These are phyloP conservation scores for Penicillium macrosclerotiorum DNA, from an alignment of 495 filamentous ascomycete genomes.

Conservation along the genomic window DNA sequence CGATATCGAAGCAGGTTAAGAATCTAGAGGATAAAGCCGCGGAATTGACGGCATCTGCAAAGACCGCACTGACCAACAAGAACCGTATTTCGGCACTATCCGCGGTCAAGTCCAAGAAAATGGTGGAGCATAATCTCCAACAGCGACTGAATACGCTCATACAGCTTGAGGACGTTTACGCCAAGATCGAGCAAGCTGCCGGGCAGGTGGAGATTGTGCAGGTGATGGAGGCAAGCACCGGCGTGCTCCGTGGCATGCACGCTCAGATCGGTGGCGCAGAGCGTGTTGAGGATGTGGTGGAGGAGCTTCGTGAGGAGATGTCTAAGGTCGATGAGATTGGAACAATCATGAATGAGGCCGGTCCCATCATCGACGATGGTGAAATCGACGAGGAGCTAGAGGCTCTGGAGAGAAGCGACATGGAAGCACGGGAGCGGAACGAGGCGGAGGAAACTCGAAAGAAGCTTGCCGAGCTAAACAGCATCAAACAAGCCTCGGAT, in stretches of 20 bases:
- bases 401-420: slow-evolving; percentile 67
- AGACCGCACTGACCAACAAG: slow-evolving; percentile 63
- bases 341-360: slow-evolving; percentile 64
- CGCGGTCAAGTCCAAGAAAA: slow-evolving; percentile 78
- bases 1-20: slow-evolving; percentile 62
- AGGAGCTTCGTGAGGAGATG: slow-evolving; percentile 76
- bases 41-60: slow-evolving; percentile 53
- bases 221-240: slow-evolving; percentile 75
- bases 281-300: slow-evolving; percentile 71
- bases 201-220: slow-evolving; percentile 77
- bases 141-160: slow-evolving; percentile 65
- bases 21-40: slow-evolving; percentile 54
- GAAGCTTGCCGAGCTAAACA: slow-evolving; percentile 46
- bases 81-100: slow-evolving; percentile 72
- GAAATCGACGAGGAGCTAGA: slow-evolving; percentile 90
- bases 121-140: slow-evolving; percentile 66
- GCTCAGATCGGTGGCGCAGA: slow-evolving; percentile 73
- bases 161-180: slow-evolving; percentile 81
- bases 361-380: slow-evolving; percentile 65
- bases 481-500: slow-evolving; percentile 33
- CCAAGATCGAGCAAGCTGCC: slow-evolving; percentile 78
- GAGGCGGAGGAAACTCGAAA: slow-evolving; percentile 44
- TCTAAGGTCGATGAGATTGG: slow-evolving; percentile 78
- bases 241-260: slow-evolving; percentile 70
- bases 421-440: slow-evolving; percentile 51